phyloP scores from a whole-genome alignment of 805 yeast genomes.

The Priceomyces castillae region DNA sequence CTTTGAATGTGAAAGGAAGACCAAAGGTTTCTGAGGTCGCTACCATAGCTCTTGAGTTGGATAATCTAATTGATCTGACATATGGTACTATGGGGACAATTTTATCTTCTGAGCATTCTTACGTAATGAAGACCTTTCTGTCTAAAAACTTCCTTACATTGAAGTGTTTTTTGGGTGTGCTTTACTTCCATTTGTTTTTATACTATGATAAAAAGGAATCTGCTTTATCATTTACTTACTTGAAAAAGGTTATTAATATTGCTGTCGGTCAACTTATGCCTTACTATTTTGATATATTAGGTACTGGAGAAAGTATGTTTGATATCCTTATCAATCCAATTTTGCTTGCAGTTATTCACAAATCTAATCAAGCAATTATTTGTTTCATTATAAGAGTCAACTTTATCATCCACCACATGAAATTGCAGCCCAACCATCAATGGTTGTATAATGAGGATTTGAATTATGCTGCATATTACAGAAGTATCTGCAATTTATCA shows the following conservation, averaged over 20 bases:
- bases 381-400: constrained; percentile 32
- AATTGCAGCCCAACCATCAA: constrained; percentile 20
- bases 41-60: constrained; percentile 33
- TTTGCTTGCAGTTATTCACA: constrained; percentile 30
- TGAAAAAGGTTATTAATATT: constrained; percentile 30
- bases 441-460: constrained; percentile 14
- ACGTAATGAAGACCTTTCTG: constrained; percentile 14
- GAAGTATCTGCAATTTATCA: constrained; percentile 19
- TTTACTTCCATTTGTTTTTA: constrained; percentile 42
- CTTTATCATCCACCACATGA: constrained; percentile 24
- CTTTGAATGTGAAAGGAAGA: constrained; percentile 39
- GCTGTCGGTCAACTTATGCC: constrained; percentile 33
- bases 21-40: constrained; percentile 39
- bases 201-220: constrained; percentile 35
- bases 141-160: constrained; percentile 28
- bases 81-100: constrained; percentile 28
- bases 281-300: constrained; percentile 34
- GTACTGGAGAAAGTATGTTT: constrained; percentile 29
- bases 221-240: constrained; percentile 35
- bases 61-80: constrained; percentile 24
- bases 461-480: constrained; percentile 16
- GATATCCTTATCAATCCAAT: constrained; percentile 38
- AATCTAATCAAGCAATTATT: constrained; percentile 27
- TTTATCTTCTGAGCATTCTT: constrained; percentile 11
- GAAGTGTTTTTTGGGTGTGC: constrained; percentile 33